Conservation (phyloP, 2,329 filamentous ascomycete genomes). For the Thielaviopsis euricoi region DNA sequence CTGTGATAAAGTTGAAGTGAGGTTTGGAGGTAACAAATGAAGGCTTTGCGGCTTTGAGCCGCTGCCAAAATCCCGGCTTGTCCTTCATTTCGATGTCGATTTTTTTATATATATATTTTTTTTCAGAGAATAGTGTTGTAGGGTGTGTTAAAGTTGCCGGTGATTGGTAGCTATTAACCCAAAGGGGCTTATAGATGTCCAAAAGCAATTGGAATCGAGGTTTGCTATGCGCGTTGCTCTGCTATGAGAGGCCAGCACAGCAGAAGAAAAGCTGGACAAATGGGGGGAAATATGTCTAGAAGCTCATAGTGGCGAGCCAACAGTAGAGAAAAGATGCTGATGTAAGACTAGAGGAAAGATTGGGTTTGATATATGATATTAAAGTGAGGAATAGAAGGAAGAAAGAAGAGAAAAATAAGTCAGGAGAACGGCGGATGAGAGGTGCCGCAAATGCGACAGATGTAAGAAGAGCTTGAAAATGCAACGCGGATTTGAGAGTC, state of each 20-base stretch:
- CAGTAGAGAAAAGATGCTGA: neutral
- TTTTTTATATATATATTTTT: too few species aligned
- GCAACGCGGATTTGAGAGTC: neutral
- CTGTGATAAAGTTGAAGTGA: conserved; percentile 65
- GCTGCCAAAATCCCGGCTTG: conserved; percentile 20
- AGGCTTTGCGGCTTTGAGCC: conserved; percentile 34
- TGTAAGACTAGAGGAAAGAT: neutral
- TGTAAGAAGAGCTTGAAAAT: neutral
- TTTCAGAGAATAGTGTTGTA: neutral
- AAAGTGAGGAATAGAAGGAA: neutral
- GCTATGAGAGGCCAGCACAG: neutral
- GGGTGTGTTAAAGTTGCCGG: too few species aligned
- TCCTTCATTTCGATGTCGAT: conserved; percentile 2
- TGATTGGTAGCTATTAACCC: neutral
- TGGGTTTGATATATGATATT: neutral
- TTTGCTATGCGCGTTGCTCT: neutral
- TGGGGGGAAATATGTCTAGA: neutral
- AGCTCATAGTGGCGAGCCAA: neutral
- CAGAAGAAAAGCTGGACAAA: neutral
- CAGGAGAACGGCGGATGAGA: neutral
- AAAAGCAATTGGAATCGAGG: neutral
- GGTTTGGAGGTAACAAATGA: conserved; percentile 43
- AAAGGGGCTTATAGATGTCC: neutral
- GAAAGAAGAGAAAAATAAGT: neutral
- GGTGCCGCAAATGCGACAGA: too few species aligned